These are phyloP conservation scores for Nicotiana otophora DNA, from an alignment of 257 asterid species.

Conservation along the genomic window DNA sequence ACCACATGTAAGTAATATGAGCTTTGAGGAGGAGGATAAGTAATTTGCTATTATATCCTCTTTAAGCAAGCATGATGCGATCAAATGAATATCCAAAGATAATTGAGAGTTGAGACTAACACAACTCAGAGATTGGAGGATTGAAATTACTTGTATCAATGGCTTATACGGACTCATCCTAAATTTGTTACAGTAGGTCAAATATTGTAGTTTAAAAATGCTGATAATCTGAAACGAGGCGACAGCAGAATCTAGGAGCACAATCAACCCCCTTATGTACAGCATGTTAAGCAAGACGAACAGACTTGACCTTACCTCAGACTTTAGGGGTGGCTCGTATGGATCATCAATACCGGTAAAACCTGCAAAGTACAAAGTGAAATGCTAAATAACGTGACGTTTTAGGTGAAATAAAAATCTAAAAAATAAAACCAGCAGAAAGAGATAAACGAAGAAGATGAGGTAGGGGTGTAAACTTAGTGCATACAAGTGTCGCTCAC, in stretches of 20 bases:
- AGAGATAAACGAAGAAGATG: neutral
- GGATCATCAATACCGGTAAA: constrained; percentile 99
- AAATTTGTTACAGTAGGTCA: neutral
- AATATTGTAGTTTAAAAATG: neutral
- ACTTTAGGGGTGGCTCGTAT: constrained; percentile 74
- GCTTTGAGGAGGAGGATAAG: neutral
- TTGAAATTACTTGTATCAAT: neutral
- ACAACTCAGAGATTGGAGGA: neutral
- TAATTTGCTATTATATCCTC: neutral
- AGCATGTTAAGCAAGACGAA: neutral
- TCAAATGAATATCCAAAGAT: neutral
- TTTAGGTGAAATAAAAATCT: neutral
- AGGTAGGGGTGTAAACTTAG: neutral
- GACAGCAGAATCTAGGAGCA: constrained; percentile 1
- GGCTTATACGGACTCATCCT: neutral
- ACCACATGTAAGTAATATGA: neutral
- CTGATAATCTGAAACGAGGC: neutral
- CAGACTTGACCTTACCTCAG: constrained; percentile 55
- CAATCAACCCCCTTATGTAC: neutral
- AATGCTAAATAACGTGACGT: neutral
- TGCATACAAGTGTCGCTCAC: neutral
- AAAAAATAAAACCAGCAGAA: neutral
- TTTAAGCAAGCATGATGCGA: neutral
- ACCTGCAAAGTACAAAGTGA: constrained; percentile 37
- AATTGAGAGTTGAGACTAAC: neutral